These are phyloP conservation scores for Cymodocea nodosa DNA, from an alignment of 116 monocot genomes.

Conservation along the genomic window DNA sequence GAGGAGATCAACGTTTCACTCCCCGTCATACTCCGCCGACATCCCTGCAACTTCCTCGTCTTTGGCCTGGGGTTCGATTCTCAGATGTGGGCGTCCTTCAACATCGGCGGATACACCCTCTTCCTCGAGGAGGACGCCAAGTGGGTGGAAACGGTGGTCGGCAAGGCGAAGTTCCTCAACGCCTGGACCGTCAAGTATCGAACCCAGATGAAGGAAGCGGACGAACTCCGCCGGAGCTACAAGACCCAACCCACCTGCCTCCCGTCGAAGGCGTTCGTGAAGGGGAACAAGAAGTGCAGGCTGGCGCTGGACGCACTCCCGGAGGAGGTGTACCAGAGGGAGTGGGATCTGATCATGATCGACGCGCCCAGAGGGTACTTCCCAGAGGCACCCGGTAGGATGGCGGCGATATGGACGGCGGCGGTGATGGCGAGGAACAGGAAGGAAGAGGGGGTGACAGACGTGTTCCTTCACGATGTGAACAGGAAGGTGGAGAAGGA, in stretches of 20 bases:
- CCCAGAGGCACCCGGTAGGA: conserved; percentile 58
- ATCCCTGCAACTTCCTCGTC: conserved; percentile 64
- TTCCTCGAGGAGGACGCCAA: conserved; percentile 60
- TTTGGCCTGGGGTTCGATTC: conserved; percentile 67
- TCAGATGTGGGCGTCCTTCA: conserved; percentile 53
- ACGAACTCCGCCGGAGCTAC: conserved; percentile 21
- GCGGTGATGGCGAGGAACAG: conserved; percentile 64
- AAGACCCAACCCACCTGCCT: conserved; percentile 23
- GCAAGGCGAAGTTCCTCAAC: conserved; percentile 8
- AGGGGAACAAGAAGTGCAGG: conserved; percentile 27
- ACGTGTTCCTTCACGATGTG: conserved; percentile 78
- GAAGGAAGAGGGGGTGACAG: conserved; percentile 35
- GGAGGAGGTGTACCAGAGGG: conserved; percentile 34
- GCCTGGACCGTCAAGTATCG: conserved; percentile 35
- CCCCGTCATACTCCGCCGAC: conserved; percentile 28
- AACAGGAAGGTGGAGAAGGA: conserved; percentile 65
- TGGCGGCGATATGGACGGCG: conserved; percentile 79
- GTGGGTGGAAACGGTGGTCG: conserved; percentile 24
- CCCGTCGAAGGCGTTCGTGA: conserved; percentile 10
- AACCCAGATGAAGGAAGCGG: conserved; percentile 31
- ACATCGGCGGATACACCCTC: conserved; percentile 43
- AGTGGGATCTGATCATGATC: conserved; percentile 77
- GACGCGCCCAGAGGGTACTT: conserved; percentile 71
- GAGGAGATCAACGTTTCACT: conserved; percentile 42
- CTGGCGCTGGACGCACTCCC: conserved; percentile 46